Conservation (phyloP, 2,329 filamentous ascomycete species). For the Stagonosporopsis chrysanthemi region DNA sequence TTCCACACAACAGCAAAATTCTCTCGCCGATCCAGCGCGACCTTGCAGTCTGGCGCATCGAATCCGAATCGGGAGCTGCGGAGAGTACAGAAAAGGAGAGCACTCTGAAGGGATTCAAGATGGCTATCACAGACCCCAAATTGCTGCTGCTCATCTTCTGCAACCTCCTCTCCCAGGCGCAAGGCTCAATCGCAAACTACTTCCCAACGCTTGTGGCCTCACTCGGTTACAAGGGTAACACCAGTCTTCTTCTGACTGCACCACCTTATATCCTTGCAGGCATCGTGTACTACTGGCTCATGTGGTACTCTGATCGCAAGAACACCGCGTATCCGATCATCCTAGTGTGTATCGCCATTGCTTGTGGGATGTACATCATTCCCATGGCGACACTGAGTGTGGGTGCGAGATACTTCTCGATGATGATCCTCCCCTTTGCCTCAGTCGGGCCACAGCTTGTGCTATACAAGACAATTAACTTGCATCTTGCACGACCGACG, state of each 20-base stretch:
- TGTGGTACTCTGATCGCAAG: constrained; percentile 55
- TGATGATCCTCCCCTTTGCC: constrained; percentile 36
- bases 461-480: constrained; percentile 34
- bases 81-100: constrained; percentile 43
- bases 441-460: constrained; percentile 33
- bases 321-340: constrained; percentile 53
- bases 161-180: constrained; percentile 65
- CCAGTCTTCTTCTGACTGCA: constrained; percentile 63
- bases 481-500: constrained; percentile 31
- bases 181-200: constrained; percentile 58
- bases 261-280: constrained; percentile 63
- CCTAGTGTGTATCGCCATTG: constrained; percentile 49
- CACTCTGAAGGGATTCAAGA: constrained; percentile 60
- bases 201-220: constrained; percentile 63
- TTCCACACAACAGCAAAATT: constrained; percentile 28
- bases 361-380: constrained; percentile 47
- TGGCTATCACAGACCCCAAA: constrained; percentile 65
- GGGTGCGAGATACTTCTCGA: constrained; percentile 44
- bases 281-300: constrained; percentile 55
- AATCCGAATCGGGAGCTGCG: constrained; percentile 28
- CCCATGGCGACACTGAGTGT: constrained; percentile 42
- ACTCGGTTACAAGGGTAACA: constrained; percentile 62
- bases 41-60: constrained; percentile 30
- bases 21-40: constrained; percentile 23
- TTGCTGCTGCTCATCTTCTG: constrained; percentile 68